A percentile compares a stretch with the other conserved stretches of the same genome.
Evolutionary conservation across 176 grass and related monocot genomes (phyloP).

Genomic region (Ensete glaucum): DNA sequence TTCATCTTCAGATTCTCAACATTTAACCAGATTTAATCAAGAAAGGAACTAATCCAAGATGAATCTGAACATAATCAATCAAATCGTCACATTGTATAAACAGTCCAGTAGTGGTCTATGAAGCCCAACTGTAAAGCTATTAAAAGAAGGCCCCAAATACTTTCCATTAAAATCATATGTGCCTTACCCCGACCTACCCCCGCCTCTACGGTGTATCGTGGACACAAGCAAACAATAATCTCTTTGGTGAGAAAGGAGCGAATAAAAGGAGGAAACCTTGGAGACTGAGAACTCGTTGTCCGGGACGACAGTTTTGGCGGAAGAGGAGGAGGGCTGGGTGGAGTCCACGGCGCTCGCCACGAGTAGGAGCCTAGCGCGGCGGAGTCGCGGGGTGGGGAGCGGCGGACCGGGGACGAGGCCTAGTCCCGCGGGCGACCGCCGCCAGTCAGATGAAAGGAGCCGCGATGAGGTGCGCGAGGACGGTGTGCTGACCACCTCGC

Average conservation of each 20-base stretch:
- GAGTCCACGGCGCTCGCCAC: conserved; percentile 40
- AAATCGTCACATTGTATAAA: neutral
- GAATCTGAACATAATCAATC: neutral
- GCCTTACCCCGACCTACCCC: neutral
- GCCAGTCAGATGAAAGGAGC: conserved; percentile 20
- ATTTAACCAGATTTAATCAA: neutral
- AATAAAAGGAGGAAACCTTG: conserved; percentile 35
- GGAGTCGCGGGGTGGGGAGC: neutral
- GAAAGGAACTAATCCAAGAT: neutral
- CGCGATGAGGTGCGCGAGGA: neutral
- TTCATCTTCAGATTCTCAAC: neutral
- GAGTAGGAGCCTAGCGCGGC: conserved; percentile 12
- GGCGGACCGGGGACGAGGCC: neutral
- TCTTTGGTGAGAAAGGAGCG: neutral
- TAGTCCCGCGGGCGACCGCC: neutral
- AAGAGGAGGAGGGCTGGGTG: conserved; percentile 24
- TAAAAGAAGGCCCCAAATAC: neutral
- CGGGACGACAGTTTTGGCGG: conserved; percentile 44
- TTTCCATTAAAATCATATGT: neutral
- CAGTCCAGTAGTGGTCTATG: neutral
- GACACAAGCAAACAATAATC: neutral
- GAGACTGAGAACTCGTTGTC: conserved; percentile 76
- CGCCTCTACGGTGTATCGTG: neutral
- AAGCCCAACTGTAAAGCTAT: neutral
- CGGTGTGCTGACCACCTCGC: neutral